Conservation (phyloP, 257 asterid species). For the Solanum dulcamara region DNA sequence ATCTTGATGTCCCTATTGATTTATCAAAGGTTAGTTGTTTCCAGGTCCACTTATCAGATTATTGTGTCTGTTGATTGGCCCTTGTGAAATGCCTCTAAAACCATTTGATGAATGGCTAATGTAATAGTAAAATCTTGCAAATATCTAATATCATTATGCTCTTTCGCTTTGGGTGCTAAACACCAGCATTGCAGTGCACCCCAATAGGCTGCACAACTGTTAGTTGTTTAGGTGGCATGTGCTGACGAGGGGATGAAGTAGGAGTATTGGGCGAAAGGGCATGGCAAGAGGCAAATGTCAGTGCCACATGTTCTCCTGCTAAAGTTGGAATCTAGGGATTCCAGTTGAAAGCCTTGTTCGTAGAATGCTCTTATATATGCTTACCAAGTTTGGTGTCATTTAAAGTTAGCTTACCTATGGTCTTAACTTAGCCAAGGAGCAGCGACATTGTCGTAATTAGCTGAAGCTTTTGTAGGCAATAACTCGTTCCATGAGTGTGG, state of each 20-base stretch:
- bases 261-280: not conserved
- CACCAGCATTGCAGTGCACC: not conserved
- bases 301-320: not conserved
- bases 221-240: not conserved
- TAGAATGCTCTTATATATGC: not conserved
- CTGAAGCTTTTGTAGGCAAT: not conserved
- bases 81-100: not conserved
- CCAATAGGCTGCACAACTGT: not conserved
- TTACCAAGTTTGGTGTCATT: not conserved
- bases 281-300: not conserved
- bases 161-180: not conserved
- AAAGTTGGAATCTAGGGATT: not conserved
- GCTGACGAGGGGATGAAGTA: not conserved
- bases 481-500: not conserved
- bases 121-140: not conserved
- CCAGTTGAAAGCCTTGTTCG: not conserved
- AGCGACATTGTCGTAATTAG: not conserved
- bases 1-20: conserved; percentile 97
- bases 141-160: not conserved
- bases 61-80: not conserved
- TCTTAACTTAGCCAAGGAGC: not conserved
- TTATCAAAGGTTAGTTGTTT: conserved; percentile 75
- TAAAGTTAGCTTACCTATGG: not conserved
- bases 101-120: not conserved
- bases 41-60: not conserved